These are phyloP conservation scores for Zygosaccharomyces sapae DNA, from an alignment of 1,139 yeast genomes.

Conservation along the genomic window DNA sequence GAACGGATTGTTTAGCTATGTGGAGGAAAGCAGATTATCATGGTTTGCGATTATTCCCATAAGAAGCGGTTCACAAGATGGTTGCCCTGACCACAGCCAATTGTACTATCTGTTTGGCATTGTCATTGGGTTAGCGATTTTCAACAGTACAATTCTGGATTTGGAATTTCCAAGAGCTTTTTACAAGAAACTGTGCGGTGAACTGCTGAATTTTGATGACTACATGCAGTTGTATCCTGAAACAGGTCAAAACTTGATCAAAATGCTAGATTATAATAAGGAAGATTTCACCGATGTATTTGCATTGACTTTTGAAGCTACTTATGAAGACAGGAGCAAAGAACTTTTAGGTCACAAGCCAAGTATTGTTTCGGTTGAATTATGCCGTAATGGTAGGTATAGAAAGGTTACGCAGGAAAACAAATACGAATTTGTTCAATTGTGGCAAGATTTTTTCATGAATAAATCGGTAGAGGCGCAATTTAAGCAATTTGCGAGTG, in stretches of 20 bases:
- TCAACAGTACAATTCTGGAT: constrained; percentile 83
- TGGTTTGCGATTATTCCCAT: constrained; percentile 65
- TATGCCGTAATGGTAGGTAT: constrained; percentile 55
- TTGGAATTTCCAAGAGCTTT: constrained; percentile 69
- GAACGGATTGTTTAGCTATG: constrained; percentile 57
- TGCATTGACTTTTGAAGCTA: constrained; percentile 48
- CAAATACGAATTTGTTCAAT: constrained; percentile 54
- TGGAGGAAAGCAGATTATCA: constrained; percentile 63
- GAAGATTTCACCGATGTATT: constrained; percentile 46
- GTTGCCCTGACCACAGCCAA: constrained; percentile 38
- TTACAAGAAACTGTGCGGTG: constrained; percentile 66
- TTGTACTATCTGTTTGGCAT: constrained; percentile 75
- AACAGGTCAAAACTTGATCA: constrained; percentile 53
- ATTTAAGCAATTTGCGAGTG: constrained; percentile 56
- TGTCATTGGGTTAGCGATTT: constrained; percentile 82
- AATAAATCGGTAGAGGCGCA: constrained; percentile 51
- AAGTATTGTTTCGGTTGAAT: constrained; percentile 41
- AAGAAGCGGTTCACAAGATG: constrained; percentile 27
- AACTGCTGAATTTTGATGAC: constrained; percentile 57
- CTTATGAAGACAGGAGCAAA: constrained; percentile 42
- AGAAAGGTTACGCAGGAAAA: constrained; percentile 54
- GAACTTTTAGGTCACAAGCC: constrained; percentile 7
- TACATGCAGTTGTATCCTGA: constrained; percentile 64
- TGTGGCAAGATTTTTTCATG: constrained; percentile 58
- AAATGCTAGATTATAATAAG: constrained; percentile 47